A percentile compares a stretch with the other conserved stretches of the same genome.
Evolutionary conservation across 164 flowering plant species (phyloP).

Genomic region (Berberis thunbergii): DNA sequence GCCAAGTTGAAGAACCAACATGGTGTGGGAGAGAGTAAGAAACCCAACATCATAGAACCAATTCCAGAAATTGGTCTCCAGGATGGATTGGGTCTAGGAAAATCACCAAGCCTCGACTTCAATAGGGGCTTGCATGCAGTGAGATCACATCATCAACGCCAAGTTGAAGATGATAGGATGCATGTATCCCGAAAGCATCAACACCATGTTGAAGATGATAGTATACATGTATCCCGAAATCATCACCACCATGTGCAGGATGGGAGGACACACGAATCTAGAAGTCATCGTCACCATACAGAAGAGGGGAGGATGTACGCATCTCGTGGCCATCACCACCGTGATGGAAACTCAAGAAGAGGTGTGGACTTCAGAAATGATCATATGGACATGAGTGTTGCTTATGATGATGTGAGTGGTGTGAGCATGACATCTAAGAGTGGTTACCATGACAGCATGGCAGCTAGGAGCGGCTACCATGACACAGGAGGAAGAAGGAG

Average conservation of each 20-base stretch:
- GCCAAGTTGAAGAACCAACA: slow-evolving; percentile 24
- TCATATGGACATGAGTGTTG: slow-evolving; percentile 16
- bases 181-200: background rate
- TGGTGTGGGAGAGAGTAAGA: slow-evolving; percentile 9
- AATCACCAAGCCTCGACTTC: slow-evolving; percentile 47
- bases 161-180: background rate
- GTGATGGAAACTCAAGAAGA: background rate
- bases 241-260: background rate
- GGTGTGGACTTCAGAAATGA: slow-evolving; percentile 14
- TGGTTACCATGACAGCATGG: slow-evolving; percentile 4
- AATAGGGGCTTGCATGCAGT: slow-evolving; percentile 27
- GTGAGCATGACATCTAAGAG: slow-evolving; percentile 11
- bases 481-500: slow-evolving; percentile 26
- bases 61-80: slow-evolving; percentile 9
- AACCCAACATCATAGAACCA: slow-evolving; percentile 7
- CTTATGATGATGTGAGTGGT: slow-evolving; percentile 24
- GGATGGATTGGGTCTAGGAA: slow-evolving; percentile 10
- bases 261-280: background rate
- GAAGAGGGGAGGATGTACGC: background rate
- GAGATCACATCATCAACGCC: background rate
- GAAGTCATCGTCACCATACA: background rate
- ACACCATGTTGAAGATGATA: background rate
- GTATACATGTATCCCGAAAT: background rate
- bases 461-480: too few species aligned
- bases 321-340: background rate